Evolutionary conservation across 1,284 basidiomycete species (phyloP).

Genomic region (Grifola frondosa): DNA sequence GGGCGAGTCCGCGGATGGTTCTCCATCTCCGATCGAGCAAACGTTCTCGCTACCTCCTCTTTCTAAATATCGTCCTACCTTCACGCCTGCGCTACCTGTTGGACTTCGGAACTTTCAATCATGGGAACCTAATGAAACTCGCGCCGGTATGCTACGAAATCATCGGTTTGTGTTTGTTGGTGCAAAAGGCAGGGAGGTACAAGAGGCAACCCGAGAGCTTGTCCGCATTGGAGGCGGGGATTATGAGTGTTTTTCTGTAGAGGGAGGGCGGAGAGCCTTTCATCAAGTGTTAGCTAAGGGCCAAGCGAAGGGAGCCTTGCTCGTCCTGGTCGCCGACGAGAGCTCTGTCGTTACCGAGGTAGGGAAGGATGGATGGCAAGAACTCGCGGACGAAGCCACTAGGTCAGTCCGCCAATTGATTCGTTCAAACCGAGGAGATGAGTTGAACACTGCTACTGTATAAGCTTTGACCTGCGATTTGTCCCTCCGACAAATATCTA

Average conservation of each 20-base stretch:
- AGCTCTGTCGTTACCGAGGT: constrained; percentile 46
- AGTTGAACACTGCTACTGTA: background rate
- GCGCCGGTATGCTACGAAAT: constrained; percentile 49
- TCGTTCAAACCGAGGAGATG: too few relatives aligned
- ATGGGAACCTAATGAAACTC: constrained; percentile 66
- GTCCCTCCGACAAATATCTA: constrained; percentile 28
- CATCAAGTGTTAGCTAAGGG: constrained; percentile 51
- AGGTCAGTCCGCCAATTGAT: constrained; percentile 37
- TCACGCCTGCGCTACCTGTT: constrained; percentile 46
- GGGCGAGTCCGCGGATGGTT: constrained; percentile 36
- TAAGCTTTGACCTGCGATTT: constrained; percentile 31
- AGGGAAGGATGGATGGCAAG: constrained; percentile 51
- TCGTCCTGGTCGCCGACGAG: constrained; percentile 54
- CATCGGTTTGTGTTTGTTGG: constrained; percentile 59
- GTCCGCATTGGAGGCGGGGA: constrained; percentile 54
- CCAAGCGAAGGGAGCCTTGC: constrained; percentile 41
- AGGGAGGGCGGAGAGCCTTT: constrained; percentile 47
- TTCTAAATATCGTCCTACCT: constrained; percentile 56
- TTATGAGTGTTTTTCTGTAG: constrained; percentile 57
- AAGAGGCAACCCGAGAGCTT: constrained; percentile 48
- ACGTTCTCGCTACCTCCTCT: constrained; percentile 47
- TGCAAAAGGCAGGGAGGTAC: constrained; percentile 50
- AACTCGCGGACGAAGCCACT: constrained; percentile 48
- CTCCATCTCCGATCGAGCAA: constrained; percentile 47
- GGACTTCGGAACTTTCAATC: constrained; percentile 48